Conservation (phyloP, 2,329 filamentous ascomycete species). For the Cercospora janseana region DNA sequence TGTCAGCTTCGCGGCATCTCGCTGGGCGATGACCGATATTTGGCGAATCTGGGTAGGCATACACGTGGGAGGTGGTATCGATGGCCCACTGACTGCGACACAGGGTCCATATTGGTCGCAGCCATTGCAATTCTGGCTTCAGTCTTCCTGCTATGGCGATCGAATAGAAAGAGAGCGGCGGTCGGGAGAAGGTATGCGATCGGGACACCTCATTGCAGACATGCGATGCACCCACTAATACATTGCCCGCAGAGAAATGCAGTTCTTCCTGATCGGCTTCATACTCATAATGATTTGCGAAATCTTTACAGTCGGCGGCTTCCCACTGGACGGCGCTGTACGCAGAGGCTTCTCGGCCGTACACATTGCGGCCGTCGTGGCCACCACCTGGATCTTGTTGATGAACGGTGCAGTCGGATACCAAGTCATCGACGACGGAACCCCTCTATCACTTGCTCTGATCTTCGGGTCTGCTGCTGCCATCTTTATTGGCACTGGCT, state of each 20-base stretch:
- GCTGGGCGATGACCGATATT: constrained; percentile 60
- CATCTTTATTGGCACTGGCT: constrained; percentile 86
- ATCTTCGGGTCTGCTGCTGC: constrained; percentile 67
- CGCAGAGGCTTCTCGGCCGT: constrained; percentile 82
- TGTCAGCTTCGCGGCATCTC: constrained; percentile 75
- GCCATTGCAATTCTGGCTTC: constrained; percentile 71
- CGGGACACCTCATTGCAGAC: neutral
- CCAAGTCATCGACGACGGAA: constrained; percentile 91
- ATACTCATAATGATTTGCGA: constrained; percentile 89
- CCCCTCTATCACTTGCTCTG: constrained; percentile 74
- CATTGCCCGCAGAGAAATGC: constrained; percentile 70
- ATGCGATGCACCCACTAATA: constrained; percentile 39
- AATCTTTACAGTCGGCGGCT: constrained; percentile 90
- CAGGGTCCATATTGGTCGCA: constrained; percentile 83
- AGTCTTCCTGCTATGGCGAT: constrained; percentile 69
- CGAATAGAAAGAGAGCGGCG: constrained; percentile 86
- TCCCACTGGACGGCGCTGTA: constrained; percentile 69
- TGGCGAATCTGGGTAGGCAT: constrained; percentile 77
- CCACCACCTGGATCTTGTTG: constrained; percentile 76
- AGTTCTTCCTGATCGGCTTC: constrained; percentile 84
- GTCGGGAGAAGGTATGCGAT: constrained; percentile 79
- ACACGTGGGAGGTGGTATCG: neutral
- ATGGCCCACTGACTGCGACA: constrained; percentile 34
- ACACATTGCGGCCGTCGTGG: constrained; percentile 84
- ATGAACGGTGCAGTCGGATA: constrained; percentile 68